phyloP scores from a whole-genome alignment of 805 yeast species.

The Metschnikowia arizonensis region DNA sequence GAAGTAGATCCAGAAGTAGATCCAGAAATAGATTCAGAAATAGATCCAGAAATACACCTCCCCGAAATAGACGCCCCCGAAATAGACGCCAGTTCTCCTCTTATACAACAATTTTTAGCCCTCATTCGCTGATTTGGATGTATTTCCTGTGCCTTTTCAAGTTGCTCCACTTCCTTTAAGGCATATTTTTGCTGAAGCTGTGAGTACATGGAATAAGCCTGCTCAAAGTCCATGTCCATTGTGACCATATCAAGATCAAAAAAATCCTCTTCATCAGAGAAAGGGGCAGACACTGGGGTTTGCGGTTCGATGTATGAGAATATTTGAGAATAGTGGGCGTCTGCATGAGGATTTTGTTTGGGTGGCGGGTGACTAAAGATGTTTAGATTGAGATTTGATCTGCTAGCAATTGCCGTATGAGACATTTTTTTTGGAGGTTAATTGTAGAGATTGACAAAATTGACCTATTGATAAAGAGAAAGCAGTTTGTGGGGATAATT shows the following conservation, averaged over 20 bases:
- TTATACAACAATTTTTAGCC: too few species aligned
- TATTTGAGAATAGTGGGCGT: conserved; percentile 4
- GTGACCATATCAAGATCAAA: conserved; percentile 31
- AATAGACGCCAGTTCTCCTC: too few species aligned
- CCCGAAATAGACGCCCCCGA: too few species aligned
- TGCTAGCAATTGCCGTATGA: conserved; percentile 17
- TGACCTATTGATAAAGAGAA: too few species aligned
- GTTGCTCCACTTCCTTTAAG: conserved; percentile 31
- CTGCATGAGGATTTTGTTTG: background rate
- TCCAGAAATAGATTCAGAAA: too few species aligned
- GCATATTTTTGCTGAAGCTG: conserved; percentile 38
- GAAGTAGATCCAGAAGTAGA: too few species aligned
- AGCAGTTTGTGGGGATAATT: too few species aligned
- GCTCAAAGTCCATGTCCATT: conserved; percentile 44
- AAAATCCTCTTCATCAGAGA: conserved; percentile 19
- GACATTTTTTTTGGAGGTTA: conserved; percentile 9
- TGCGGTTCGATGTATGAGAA: background rate
- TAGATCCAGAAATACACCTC: too few species aligned
- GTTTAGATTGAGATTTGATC: conserved; percentile 13
- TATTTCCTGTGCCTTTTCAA: conserved; percentile 35
- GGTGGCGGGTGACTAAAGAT: conserved; percentile 13
- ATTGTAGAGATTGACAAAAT: too few species aligned
- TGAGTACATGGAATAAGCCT: conserved; percentile 40
- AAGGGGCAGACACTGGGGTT: conserved; percentile 6
- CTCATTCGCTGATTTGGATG: too few species aligned